These are phyloP conservation scores for Heliophila coronopifolia DNA, from an alignment of 441 rosid species.

Conservation along the genomic window DNA sequence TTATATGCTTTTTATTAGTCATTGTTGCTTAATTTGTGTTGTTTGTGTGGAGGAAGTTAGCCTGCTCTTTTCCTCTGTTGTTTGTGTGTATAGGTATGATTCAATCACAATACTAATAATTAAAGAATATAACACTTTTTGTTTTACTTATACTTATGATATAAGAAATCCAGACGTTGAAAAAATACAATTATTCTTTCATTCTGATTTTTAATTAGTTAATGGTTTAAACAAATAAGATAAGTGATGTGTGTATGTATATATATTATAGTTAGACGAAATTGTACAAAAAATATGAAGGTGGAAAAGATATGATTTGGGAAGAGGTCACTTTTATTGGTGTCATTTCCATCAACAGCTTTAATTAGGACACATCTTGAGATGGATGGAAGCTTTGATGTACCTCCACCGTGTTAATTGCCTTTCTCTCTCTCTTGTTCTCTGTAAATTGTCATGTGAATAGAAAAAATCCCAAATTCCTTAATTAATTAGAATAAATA, in stretches of 20 bases:
- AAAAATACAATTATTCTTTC: too few relatives aligned
- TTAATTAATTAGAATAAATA: neutral
- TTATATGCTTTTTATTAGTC: slow-evolving; percentile 14
- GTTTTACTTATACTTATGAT: too few relatives aligned
- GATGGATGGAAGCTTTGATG: slow-evolving; percentile 45
- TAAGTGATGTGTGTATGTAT: too few relatives aligned
- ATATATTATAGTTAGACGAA: too few relatives aligned
- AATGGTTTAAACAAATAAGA: too few relatives aligned
- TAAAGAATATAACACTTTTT: too few relatives aligned
- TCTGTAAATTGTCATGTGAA: slow-evolving; percentile 8
- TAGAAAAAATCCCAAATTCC: slow-evolving; percentile 6
- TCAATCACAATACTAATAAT: too few relatives aligned
- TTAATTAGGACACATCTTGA: slow-evolving; percentile 36
- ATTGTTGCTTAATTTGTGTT: slow-evolving; percentile 32
- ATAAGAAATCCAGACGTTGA: too few relatives aligned
- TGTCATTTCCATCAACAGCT: slow-evolving; percentile 37
- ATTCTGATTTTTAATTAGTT: too few relatives aligned
- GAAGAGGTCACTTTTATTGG: slow-evolving; percentile 33
- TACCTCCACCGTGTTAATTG: slow-evolving; percentile 55
- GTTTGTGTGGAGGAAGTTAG: slow-evolving; percentile 53
- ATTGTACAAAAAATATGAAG: slow-evolving; percentile 27
- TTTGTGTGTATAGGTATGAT: too few relatives aligned
- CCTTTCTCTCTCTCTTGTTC: slow-evolving; percentile 13
- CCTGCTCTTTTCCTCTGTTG: slow-evolving; percentile 37
- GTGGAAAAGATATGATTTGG: slow-evolving; percentile 42